These are phyloP conservation scores for Plantago major DNA, from an alignment of 257 asterid species.

Conservation along the genomic window DNA sequence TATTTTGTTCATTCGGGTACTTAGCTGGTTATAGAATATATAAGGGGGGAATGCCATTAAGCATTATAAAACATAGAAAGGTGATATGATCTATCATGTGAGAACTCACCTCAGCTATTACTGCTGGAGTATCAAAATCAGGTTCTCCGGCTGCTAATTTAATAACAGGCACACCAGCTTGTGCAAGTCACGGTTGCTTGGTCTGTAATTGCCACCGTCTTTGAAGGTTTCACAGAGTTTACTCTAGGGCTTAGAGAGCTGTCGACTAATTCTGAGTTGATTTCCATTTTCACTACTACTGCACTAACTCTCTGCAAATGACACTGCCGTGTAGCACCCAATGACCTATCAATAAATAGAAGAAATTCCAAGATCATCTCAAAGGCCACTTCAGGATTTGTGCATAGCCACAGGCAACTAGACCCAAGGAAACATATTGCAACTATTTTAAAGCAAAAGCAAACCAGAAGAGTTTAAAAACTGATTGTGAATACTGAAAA, in stretches of 20 bases:
- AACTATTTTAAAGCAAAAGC: not conserved
- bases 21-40: too few species aligned
- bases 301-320: constrained; percentile 29
- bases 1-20: too few species aligned
- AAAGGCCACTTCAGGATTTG: too few species aligned
- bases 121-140: constrained; percentile 89
- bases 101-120: constrained; percentile 69
- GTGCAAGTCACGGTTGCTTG: constrained; percentile 89
- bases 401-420: too few species aligned
- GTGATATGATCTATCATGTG: not conserved
- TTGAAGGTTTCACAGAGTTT: constrained; percentile 87
- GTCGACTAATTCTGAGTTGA: constrained; percentile 41
- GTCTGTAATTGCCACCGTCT: constrained; percentile 86
- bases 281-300: constrained; percentile 40
- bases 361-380: too few species aligned
- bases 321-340: constrained; percentile 22
- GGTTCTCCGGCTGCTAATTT: constrained; percentile 96
- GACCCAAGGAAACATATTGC: too few species aligned
- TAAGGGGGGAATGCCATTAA: too few species aligned
- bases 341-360: constrained; percentile 29
- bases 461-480: not conserved
- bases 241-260: constrained; percentile 77
- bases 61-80: not conserved
- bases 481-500: not conserved
- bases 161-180: constrained; percentile 94